Evolutionary conservation across 2,329 filamentous ascomycete genomes (phyloP), one percentile per base, ranked within the genome.

Genomic region (Alternaria arborescens): DNA sequence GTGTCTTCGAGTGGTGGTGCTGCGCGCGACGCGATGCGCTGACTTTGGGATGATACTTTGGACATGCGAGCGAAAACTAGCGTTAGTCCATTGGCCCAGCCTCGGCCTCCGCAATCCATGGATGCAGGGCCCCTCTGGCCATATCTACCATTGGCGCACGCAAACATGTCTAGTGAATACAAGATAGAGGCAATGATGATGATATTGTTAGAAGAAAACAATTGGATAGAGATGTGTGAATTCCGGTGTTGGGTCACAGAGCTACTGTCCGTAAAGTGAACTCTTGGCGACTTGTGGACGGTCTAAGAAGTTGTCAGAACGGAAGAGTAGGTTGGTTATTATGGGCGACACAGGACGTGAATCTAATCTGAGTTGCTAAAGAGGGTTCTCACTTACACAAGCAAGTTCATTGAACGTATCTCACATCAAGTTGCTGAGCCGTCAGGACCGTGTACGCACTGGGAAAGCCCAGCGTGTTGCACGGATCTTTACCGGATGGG

Each of bases 11-110:
- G 48, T 44, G 53, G 53, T 38, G 58, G 53, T 50, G 58, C 41
- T 38, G 14, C 44, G 32, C 46, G 58, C 58, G 58, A 50, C 54
- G 58, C 48, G 53, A 56, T 38, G 58, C 51, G 54, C 42, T 58
- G 54, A 38, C 20, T 50, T 50, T 12, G 32, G 32, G 14, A 42
- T 48, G 54, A 36, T 61, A 48, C 54, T 58, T 47, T 57, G 54
- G 34, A 58, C 54, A 58, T 58, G 54, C 32, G 58, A 52, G 48
- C 34, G 55, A 61, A 61, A 58, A 58, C 47, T 61, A 55, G 58
- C 30, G 47, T 48, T 52, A 28, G 48, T 41, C 41, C 28, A 38
- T 48, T 52, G 32, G 58, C 47, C 36, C 53, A 58, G 40, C 58
- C 58, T 60, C 52, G 52, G 58, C 52, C 41, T 34, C 32, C 32